phyloP scores from a whole-genome alignment of 805 yeast species.

The Pichia ethanolica region DNA sequence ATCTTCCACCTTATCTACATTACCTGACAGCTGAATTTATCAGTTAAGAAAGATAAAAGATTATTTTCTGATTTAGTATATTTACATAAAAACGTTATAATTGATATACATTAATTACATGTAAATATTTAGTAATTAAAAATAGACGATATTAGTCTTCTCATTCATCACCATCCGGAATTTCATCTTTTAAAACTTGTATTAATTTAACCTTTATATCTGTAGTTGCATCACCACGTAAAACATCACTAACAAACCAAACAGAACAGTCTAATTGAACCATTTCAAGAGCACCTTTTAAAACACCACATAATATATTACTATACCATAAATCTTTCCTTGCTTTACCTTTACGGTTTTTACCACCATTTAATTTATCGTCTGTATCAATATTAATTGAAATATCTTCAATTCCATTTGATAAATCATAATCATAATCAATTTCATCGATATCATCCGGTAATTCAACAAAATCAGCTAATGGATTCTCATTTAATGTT shows the following conservation, averaged over 20 bases:
- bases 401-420: slow-evolving; percentile 45
- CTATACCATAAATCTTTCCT: slow-evolving; percentile 83
- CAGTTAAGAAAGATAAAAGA: slow-evolving; percentile 7
- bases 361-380: background rate
- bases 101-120: background rate
- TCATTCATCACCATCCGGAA: slow-evolving; percentile 90
- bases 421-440: slow-evolving; percentile 50
- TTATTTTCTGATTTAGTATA: background rate
- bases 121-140: too few relatives aligned
- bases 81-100: too few relatives aligned
- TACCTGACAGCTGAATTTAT: slow-evolving; percentile 23
- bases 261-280: slow-evolving; percentile 90
- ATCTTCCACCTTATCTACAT: slow-evolving; percentile 30
- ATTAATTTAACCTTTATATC: slow-evolving; percentile 69
- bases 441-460: slow-evolving; percentile 50
- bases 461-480: slow-evolving; percentile 90
- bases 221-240: slow-evolving; percentile 77
- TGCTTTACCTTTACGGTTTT: slow-evolving; percentile 39
- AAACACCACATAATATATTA: slow-evolving; percentile 80
- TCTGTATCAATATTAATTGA: background rate
- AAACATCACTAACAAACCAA: slow-evolving; percentile 65
- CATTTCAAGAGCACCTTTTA: slow-evolving; percentile 91
- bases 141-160: too few relatives aligned
- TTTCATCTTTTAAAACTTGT: slow-evolving; percentile 79
- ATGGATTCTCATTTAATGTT: slow-evolving; percentile 75